Base-by-base conservation (phyloP, 1,284 basidiomycete genomes). In the Ceratorhiza oryzae-sativae region DNA sequence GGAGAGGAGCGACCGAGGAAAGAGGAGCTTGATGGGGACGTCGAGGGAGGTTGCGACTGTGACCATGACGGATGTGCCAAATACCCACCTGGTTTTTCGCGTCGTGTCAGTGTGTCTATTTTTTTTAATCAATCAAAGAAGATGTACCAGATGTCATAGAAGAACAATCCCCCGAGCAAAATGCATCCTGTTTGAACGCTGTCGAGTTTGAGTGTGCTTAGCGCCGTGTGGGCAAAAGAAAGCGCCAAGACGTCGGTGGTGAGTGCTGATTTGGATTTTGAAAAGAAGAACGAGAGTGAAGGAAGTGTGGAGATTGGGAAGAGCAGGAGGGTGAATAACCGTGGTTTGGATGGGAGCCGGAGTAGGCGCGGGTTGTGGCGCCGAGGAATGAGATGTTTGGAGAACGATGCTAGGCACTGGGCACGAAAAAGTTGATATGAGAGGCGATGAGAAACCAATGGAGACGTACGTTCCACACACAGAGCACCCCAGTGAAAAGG, bases 1-100 rank as follows among this genome's bases (percentile, higher is more conserved):
- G 75, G 90, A 87, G n/a, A 77, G 77, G 71, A 88, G 75, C 0
- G 90, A 89, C 77, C 93, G 94, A 0, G 94, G 90, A 86, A 92
- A 95, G 45, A 95, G 83, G 42, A 97, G 82, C 81, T 97, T 97
- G 82, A 97, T 97, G 13, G 97, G 97, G n/a, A 91, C 89, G 77
- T 98, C 95, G 72, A 98, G 87, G 71, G 87, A 90, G 41, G 91
- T 95, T 0, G 97, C 97, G 0, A 98, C 97, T 75, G 90, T 90
- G 36, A 96, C 90, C 95, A 97, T 96, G 74, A 36, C 32, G 62
- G 23, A 45, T 15, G 53, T 49, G 27, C 45, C 55, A 34, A 73
- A 55, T 36, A 60, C 53, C 55, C 53, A 60, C 32, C 49, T 60
- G 46, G 39, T 12, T 45, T n/a, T n/a, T n/a, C n/a, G n/a, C n/a